Evolutionary conservation across 2,329 filamentous ascomycete genomes (phyloP), one percentile per base, ranked within the genome.

Genomic region (Fusarium denticulatum): DNA sequence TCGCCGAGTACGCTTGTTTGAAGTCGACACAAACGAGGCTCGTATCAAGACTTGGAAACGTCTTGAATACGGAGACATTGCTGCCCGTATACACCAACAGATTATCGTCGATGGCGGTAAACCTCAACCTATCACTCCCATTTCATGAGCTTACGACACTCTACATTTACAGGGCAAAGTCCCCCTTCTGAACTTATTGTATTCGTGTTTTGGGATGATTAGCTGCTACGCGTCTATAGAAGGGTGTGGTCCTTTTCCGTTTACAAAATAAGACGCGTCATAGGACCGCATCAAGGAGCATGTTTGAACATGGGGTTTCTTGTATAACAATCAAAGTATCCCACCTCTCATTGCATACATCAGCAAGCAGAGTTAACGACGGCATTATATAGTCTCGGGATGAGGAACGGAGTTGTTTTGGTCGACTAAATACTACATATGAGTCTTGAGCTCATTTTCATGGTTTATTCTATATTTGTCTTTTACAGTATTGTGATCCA

Each of bases 21-120:
- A 98, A 77, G 90, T 99, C 57, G 96, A 99, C 81, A 94, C 95
- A 83, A 97, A 97, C 79, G 91, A 94, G 67, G 96, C 93, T 13
- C 90, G 94, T 52, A 95, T 99, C 75, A 91, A 89, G 55, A 99
- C 96, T 1, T 99, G 96, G 89, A 98, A 98, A 85, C 89, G 96
- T 56, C 85, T 97, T 22, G 96, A 98, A 80, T 86, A 88, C 73
- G 90, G 89, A 46, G 86, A 90, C 43, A 85, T 82, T 18, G 81
- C 80, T 24, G 82, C 86, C 46, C 86, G 85, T 40, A 82, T 92
- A 55, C 91, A 93, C 75, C 86, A 91, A 77, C 89, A 92, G 80
- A 88, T 92, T 55, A 88, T 93, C 62, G 90, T 93, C 47, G 89
- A 93, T 52, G 88, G 85, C 1, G 91, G 91, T 18, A 86, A 83